Conservation (phyloP, 164 flowering plant species). For the Tetrastigma voinierianum region DNA sequence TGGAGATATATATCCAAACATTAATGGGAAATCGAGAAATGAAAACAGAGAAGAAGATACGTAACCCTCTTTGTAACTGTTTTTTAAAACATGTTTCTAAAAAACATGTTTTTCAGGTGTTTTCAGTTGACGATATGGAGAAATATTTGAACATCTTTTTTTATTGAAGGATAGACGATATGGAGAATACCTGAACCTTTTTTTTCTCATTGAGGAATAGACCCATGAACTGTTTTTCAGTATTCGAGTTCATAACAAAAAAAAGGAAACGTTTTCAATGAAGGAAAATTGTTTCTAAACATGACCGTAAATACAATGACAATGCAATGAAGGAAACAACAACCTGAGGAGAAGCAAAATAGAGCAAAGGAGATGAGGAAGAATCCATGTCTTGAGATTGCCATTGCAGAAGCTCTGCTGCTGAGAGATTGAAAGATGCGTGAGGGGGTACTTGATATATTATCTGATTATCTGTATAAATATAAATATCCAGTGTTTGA, state of each 20-base stretch:
- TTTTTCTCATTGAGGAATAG: too few species aligned
- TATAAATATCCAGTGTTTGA: neutral
- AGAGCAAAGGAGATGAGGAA: constrained; percentile 6
- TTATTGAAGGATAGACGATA: too few species aligned
- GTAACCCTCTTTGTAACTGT: too few species aligned
- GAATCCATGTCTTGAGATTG: constrained; percentile 1
- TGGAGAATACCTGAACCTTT: too few species aligned
- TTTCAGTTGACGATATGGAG: too few species aligned
- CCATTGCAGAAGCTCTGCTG: constrained; percentile 10
- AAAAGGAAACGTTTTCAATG: neutral
- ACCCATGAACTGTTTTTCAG: neutral
- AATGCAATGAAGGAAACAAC: neutral
- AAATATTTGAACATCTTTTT: too few species aligned
- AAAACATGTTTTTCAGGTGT: too few species aligned
- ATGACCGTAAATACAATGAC: too few species aligned
- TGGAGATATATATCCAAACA: neutral
- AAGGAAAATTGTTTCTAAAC: neutral
- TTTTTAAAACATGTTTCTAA: too few species aligned
- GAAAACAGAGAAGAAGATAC: neutral
- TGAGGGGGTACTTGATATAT: neutral
- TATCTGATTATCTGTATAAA: constrained; percentile 1
- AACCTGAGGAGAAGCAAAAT: constrained; percentile 14
- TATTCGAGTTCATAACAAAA: neutral
- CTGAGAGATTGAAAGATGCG: neutral
- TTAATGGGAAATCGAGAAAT: neutral